Conservation (phyloP, 2,329 filamentous ascomycete genomes). For the Leptodontidium sp. region DNA sequence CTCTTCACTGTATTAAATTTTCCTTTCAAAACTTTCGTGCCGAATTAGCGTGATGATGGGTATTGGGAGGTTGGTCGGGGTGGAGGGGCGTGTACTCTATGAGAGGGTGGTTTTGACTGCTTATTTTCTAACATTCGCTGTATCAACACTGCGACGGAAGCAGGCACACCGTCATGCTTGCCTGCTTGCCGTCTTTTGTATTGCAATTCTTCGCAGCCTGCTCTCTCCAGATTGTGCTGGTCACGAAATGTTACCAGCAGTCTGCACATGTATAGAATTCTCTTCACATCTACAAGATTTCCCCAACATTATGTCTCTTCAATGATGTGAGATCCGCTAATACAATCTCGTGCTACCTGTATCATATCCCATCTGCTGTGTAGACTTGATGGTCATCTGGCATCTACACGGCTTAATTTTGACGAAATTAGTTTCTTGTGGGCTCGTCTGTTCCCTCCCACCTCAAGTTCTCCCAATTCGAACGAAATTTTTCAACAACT, state of each 20-base stretch:
- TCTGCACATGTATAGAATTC: constrained; percentile 33
- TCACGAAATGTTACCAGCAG: constrained; percentile 37
- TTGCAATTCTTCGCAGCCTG: constrained; percentile 32
- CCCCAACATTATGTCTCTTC: neutral
- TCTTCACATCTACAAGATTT: constrained; percentile 6
- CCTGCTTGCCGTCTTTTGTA: constrained; percentile 31
- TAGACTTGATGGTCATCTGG: neutral
- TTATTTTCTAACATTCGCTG: constrained; percentile 46
- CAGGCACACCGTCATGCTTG: constrained; percentile 41
- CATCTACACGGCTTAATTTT: neutral
- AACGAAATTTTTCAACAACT: too few relatives aligned
- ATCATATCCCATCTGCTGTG: neutral
- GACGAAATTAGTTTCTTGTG: neutral
- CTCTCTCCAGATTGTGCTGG: constrained; percentile 39
- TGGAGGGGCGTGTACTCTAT: constrained; percentile 34
- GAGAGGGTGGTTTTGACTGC: constrained; percentile 32
- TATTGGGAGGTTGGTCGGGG: constrained; percentile 28
- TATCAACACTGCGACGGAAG: constrained; percentile 46
- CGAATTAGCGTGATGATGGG: constrained; percentile 49
- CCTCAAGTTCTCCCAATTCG: too few relatives aligned
- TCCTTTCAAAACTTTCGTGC: constrained; percentile 41
- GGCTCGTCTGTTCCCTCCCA: neutral
- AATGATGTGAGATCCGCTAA: neutral
- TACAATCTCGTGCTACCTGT: neutral
- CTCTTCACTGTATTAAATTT: constrained; percentile 46